Percentiles rank a stretch among this genome's conserved stretches.
phyloP scores from a whole-genome alignment of 1,284 basidiomycete genomes.

The Cerioporus squamosus region DNA sequence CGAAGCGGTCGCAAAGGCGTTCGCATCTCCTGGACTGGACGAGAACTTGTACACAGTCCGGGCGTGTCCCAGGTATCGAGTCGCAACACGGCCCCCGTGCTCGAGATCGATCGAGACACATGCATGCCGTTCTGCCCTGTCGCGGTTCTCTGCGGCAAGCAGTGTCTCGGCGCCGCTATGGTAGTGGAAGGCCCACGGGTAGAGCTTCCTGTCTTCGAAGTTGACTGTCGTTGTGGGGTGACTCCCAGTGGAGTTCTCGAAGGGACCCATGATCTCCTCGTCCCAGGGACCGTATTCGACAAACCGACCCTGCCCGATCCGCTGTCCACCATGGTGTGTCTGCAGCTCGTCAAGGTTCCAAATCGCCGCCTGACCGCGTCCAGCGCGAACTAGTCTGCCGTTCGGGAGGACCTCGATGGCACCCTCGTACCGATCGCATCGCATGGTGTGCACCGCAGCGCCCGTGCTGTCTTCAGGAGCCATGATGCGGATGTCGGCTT shows the following conservation, averaged over 20 bases:
- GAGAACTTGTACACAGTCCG: conserved; percentile 37
- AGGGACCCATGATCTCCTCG: no score
- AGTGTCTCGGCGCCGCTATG: conserved; percentile 25
- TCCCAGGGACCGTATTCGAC: no score
- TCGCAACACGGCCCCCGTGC: conserved; percentile 26
- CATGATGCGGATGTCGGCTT: conserved; percentile 4
- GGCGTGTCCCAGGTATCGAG: conserved; percentile 44
- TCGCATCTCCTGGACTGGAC: conserved; percentile 38
- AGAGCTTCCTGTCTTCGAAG: conserved; percentile 26
- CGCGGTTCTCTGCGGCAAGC: conserved; percentile 23
- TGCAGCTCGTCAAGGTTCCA: no score
- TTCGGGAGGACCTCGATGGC: conserved; percentile 34
- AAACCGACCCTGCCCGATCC: no score
- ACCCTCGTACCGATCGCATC: conserved; percentile 23
- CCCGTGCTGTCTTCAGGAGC: conserved; percentile 4
- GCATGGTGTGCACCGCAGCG: no score
- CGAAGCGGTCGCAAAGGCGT: conserved; percentile 41
- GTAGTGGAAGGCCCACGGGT: conserved; percentile 37
- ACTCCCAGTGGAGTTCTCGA: no score
- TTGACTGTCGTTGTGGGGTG: conserved; percentile 18
- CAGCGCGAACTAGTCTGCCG: conserved; percentile 35
- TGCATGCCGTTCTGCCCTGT: conserved; percentile 12
- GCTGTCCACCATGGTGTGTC: not conserved
- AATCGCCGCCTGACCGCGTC: conserved; percentile 30
- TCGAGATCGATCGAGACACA: conserved; percentile 39